Evolutionary conservation across 371 early-diverging fungal genomes (phyloP), one percentile per base, ranked within the genome.

Genomic region (Mucor racemosus): DNA sequence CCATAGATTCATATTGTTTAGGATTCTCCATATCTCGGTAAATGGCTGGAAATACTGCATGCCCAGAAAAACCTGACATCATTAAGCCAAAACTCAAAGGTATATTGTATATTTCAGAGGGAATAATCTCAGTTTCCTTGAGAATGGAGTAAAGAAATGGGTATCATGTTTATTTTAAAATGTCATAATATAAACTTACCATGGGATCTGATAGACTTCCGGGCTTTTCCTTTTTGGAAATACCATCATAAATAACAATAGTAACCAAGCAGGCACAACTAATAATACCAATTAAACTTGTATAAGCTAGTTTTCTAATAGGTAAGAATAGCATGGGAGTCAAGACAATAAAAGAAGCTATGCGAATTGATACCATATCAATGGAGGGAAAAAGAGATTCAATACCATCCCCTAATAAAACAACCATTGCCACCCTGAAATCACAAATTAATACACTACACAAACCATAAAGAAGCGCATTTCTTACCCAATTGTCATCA

Each of bases 141-240:
- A 57, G 14, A 50, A 40, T 4, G 42, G 0, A 67, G 56, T 9
- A 38, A 38, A 1, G 7, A 38, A 55, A 76, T 68, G 5, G 77
- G 76, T 72, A 77, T 70, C 4, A 31, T 56, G 46, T 19, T 9
- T 13, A 1, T 3, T 4, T 33, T 17, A 8, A 7, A 26, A 36
- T 15, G 7, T 19, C 19, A 54, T 15, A 50, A 5, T 39, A 34
- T 44, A 10, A 60, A 66, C 74, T 34, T 74, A 76, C 76, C 60
- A 82, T 84, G 41, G 84, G 86, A 26, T 85, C 78, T 67, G 72
- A 69, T 36, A 92, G 61, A 19, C 84, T 84, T 36, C 91, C 91
- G 15, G 90, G 91, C 34, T 64, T 61, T 2, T 67, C 71, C 6
- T 17, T 38, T 63, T 81, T 83, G 38, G 78, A 66, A 53, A 85